Evolutionary conservation across 2,329 filamentous ascomycete species (phyloP).

Genomic region (Falciphora oryzae): DNA sequence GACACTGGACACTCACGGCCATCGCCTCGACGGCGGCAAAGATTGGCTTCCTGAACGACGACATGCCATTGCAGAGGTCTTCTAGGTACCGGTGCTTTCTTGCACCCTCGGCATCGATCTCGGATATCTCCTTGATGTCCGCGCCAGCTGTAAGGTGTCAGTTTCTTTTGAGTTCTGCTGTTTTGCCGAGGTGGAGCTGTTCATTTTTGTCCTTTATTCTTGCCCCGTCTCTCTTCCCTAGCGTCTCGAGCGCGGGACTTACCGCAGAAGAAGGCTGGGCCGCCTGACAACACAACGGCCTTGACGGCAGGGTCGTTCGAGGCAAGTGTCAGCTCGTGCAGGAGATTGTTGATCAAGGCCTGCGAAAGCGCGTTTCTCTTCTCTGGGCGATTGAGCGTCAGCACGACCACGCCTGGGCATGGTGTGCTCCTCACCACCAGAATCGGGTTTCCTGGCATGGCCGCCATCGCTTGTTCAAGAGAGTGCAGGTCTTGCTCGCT

Average conservation of each 20-base stretch:
- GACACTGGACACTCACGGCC: conserved; percentile 33
- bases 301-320: conserved; percentile 5
- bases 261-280: conserved; percentile 8
- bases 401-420: conserved; percentile 6
- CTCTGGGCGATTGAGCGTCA: conserved; percentile 8
- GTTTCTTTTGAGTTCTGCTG: background rate
- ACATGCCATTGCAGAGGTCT: conserved; percentile 33
- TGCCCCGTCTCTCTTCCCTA: background rate
- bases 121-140: conserved; percentile 29
- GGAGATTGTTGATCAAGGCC: conserved; percentile 5
- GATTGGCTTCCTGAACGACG: conserved; percentile 37
- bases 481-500: background rate
- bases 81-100: conserved; percentile 25
- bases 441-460: background rate
- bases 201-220: background rate
- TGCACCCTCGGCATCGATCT: conserved; percentile 23
- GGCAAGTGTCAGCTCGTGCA: conserved; percentile 3
- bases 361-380: conserved; percentile 10
- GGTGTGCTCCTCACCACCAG: conserved; percentile 9
- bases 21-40: conserved; percentile 44
- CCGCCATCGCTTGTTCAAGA: conserved; percentile 1
- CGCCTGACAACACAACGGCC: conserved; percentile 6
- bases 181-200: no score
- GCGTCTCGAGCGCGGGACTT: background rate
- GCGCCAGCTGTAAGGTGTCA: conserved; percentile 22